A percentile compares a stretch with the other conserved stretches of the same genome.
Evolutionary conservation across 495 filamentous ascomycete genomes (phyloP).

Genomic region (Annulohypoxylon stygium): DNA sequence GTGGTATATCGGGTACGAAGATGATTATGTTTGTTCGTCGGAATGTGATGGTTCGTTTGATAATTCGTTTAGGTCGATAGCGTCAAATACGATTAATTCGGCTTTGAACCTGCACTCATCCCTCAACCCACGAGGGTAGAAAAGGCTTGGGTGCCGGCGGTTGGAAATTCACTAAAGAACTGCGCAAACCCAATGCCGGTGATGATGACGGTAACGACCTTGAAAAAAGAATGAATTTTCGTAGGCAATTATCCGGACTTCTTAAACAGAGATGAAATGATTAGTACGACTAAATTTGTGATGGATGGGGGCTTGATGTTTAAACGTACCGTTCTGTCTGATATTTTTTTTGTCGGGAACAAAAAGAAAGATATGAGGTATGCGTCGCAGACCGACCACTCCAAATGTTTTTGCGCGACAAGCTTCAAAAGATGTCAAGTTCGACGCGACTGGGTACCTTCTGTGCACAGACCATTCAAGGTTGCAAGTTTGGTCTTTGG

Average conservation of each 20-base stretch:
- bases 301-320: background rate
- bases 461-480: constrained; percentile 14
- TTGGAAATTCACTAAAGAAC: constrained; percentile 16
- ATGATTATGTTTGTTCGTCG: constrained; percentile 19
- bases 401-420: constrained; percentile 40
- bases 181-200: constrained; percentile 26
- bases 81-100: constrained; percentile 3
- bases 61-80: constrained; percentile 10
- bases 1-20: constrained; percentile 15
- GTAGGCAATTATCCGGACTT: background rate
- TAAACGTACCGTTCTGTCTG: constrained; percentile 21
- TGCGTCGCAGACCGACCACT: constrained; percentile 36
- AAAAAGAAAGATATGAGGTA: background rate
- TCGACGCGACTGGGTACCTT: constrained; percentile 37
- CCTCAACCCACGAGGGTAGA: constrained; percentile 25
- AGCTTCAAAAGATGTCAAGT: constrained; percentile 36
- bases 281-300: constrained; percentile 2
- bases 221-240: background rate
- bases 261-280: background rate
- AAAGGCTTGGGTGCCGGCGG: constrained; percentile 32
- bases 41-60: constrained; percentile 37
- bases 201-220: background rate
- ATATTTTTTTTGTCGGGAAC: background rate
- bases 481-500: background rate
- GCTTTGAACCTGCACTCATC: constrained; percentile 34